Evolutionary conservation across 2,329 filamentous ascomycete species (phyloP).

Genomic region (Diplodia seriata): DNA sequence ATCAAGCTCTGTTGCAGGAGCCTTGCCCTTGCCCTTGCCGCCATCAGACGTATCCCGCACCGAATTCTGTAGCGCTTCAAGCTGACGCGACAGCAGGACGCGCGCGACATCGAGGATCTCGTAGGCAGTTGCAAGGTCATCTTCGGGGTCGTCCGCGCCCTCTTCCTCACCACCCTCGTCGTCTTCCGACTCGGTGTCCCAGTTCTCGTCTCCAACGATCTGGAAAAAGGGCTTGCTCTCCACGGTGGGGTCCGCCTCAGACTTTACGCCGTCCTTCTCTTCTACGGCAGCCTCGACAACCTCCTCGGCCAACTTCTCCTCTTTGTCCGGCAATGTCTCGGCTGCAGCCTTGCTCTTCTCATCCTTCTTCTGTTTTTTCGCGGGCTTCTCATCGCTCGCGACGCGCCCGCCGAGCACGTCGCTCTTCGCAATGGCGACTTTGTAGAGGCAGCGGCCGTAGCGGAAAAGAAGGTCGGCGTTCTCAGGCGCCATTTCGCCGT

Average conservation of each 20-base stretch:
- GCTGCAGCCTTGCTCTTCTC: conserved; percentile 38
- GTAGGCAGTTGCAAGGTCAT: conserved; percentile 69
- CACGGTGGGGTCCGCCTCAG: conserved; percentile 49
- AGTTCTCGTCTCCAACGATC: conserved; percentile 93
- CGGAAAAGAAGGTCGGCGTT: conserved; percentile 95
- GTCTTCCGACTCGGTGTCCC: conserved; percentile 76
- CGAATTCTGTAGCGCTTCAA: conserved; percentile 52
- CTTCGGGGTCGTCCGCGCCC: conserved; percentile 59
- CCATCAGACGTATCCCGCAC: conserved; percentile 45
- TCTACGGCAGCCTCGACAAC: conserved; percentile 50
- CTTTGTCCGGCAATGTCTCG: conserved; percentile 43
- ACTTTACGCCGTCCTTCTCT: conserved; percentile 53
- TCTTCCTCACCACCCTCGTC: conserved; percentile 60
- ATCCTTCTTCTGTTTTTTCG: conserved; percentile 57
- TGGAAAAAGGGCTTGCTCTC: conserved; percentile 83
- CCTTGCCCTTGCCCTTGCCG: conserved; percentile 59
- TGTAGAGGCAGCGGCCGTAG: conserved; percentile 93
- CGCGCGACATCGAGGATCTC: conserved; percentile 69
- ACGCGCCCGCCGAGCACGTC: conserved; percentile 90
- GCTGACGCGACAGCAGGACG: conserved; percentile 63
- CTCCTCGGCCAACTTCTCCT: conserved; percentile 53
- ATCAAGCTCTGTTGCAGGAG: conserved; percentile 39
- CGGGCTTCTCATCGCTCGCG: conserved; percentile 60
- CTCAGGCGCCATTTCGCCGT: conserved; percentile 87
- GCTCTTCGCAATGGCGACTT: conserved; percentile 91